Percentiles rank a stretch among this genome's conserved stretches.
Conservation (phyloP, 116 monocot genomes). For the Cymodocea nodosa region DNA sequence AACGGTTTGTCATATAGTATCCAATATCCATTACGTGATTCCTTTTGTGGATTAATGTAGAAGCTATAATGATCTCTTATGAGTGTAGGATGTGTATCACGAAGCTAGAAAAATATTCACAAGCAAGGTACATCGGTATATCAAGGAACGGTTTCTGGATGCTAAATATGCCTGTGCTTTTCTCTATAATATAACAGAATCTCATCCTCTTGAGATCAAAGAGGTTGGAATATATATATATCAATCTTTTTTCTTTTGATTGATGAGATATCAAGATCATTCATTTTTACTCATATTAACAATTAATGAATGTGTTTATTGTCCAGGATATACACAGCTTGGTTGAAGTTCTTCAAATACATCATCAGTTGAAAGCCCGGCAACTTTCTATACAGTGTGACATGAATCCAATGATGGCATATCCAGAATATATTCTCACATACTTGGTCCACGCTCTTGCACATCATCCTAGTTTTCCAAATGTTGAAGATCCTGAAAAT, state of each 20-base stretch:
- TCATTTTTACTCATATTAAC: background rate
- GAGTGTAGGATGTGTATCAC: slow-evolving; percentile 44
- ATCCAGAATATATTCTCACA: slow-evolving; percentile 84
- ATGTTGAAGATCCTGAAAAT: slow-evolving; percentile 35
- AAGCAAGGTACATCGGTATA: slow-evolving; percentile 76
- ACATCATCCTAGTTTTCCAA: slow-evolving; percentile 74
- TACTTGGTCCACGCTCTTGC: slow-evolving; percentile 84
- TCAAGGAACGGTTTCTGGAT: slow-evolving; percentile 80
- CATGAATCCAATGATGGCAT: slow-evolving; percentile 28
- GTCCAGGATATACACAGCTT: slow-evolving; percentile 60
- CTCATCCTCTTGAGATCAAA: slow-evolving; percentile 38
- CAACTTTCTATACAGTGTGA: slow-evolving; percentile 72
- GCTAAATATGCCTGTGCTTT: slow-evolving; percentile 93
- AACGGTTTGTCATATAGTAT: background rate
- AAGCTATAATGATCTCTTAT: background rate
- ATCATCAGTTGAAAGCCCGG: slow-evolving; percentile 66
- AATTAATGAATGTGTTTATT: background rate
- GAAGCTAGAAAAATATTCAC: slow-evolving; percentile 68
- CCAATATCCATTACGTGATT: no score
- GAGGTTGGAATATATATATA: slow-evolving; percentile 31
- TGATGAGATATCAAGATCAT: background rate
- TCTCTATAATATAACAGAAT: slow-evolving; percentile 50
- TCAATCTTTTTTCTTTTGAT: background rate
- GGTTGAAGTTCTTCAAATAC: slow-evolving; percentile 71
- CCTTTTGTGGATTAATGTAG: background rate